Evolutionary conservation across 345 rosid genomes (phyloP).

Genomic region (Pistacia atlantica): DNA sequence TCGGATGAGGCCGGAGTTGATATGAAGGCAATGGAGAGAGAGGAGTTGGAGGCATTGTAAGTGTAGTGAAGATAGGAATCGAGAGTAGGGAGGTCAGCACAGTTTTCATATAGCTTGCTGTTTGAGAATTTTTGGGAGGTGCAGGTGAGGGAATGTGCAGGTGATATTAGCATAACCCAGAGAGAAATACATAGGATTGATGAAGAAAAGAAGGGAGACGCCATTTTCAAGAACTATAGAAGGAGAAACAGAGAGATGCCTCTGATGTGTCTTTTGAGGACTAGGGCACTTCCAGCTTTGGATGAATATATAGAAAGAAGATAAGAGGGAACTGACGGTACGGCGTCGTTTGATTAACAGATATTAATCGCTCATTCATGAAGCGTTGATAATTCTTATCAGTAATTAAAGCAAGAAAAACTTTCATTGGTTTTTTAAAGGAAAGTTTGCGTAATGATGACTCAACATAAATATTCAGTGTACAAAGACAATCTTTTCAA

Average conservation of each 20-base stretch:
- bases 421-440: too few relatives aligned
- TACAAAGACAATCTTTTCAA: too few relatives aligned
- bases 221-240: neutral
- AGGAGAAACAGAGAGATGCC: neutral
- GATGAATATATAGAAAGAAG: neutral
- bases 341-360: neutral
- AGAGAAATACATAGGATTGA: slow-evolving; percentile 17
- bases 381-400: too few relatives aligned
- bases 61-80: slow-evolving; percentile 66
- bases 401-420: too few relatives aligned
- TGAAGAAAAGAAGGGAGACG: neutral
- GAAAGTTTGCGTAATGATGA: too few relatives aligned
- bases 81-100: slow-evolving; percentile 57
- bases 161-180: slow-evolving; percentile 37
- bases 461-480: too few relatives aligned
- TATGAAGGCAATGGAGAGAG: slow-evolving; percentile 76
- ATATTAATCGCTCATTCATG: too few relatives aligned
- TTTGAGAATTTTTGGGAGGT: slow-evolving; percentile 43
- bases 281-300: too few relatives aligned
- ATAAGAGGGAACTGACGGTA: neutral
- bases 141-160: slow-evolving; percentile 53
- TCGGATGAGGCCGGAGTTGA: slow-evolving; percentile 45
- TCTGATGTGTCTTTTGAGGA: too few relatives aligned
- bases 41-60: slow-evolving; percentile 64
- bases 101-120: slow-evolving; percentile 38